phyloP scores from a whole-genome alignment of 495 filamentous ascomycete genomes.

The Penicillium daleae region DNA sequence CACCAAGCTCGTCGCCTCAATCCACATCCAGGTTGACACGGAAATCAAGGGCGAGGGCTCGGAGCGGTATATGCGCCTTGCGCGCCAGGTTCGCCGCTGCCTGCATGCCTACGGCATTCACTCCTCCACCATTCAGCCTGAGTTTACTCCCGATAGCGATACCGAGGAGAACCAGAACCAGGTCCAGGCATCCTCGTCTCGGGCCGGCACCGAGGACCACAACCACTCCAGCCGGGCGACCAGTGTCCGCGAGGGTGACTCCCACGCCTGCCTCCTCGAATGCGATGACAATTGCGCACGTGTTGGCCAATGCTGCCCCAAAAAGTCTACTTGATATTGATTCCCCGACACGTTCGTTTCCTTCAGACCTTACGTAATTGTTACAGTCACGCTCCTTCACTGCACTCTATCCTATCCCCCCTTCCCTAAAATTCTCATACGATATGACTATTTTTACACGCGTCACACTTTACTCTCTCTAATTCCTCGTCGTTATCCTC shows the following conservation, averaged over 20 bases:
- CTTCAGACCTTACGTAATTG: conserved; percentile 8
- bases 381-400: not conserved
- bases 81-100: conserved; percentile 75
- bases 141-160: conserved; percentile 72
- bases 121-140: conserved; percentile 96
- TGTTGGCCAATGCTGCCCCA: conserved; percentile 72
- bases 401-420: not conserved
- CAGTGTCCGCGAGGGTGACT: conserved; percentile 55
- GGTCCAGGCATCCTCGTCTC: conserved; percentile 31
- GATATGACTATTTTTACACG: not conserved
- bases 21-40: conserved; percentile 87
- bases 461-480: not conserved
- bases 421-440: not conserved
- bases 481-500: not conserved
- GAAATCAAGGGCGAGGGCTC: conserved; percentile 72
- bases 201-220: conserved; percentile 29
- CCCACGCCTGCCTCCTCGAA: conserved; percentile 75
- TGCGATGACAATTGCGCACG: conserved; percentile 82
- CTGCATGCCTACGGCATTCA: conserved; percentile 96
- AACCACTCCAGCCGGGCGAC: conserved; percentile 47
- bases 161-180: conserved; percentile 49
- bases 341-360: not conserved
- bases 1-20: conserved; percentile 85
- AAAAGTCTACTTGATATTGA: conserved; percentile 33
- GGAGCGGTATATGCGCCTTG: conserved; percentile 87